Percentiles rank a stretch among this genome's conserved stretches.
Conservation (phyloP, 139 green algal genomes). For the Chlorella vulgaris region DNA sequence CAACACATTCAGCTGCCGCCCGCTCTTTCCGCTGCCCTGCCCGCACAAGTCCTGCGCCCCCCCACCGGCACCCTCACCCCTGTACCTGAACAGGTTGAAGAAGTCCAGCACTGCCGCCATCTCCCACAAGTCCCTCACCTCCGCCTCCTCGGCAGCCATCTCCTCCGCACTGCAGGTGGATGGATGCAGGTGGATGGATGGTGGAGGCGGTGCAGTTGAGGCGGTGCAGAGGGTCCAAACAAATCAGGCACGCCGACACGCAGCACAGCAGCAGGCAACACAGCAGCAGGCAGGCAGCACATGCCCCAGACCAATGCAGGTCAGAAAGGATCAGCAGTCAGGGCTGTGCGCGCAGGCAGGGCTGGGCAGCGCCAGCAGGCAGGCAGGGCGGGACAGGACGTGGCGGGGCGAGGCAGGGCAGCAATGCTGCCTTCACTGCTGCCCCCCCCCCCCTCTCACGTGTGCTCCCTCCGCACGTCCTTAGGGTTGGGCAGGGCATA, state of each 20-base stretch:
- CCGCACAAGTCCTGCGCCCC: background rate
- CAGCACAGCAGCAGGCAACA: background rate
- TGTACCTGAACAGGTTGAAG: constrained; percentile 39
- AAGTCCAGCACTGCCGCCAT: constrained; percentile 54
- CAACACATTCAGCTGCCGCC: background rate
- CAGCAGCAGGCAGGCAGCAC: background rate
- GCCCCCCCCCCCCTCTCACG: background rate
- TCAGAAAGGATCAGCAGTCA: too few relatives aligned
- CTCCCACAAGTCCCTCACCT: constrained; percentile 47
- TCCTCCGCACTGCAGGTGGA: constrained; percentile 8
- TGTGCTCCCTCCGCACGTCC: constrained; percentile 18
- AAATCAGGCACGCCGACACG: too few relatives aligned
- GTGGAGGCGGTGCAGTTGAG: background rate
- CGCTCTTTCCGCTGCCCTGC: background rate
- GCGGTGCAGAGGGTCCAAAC: too few relatives aligned
- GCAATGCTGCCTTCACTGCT: too few relatives aligned
- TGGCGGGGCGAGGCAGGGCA: too few relatives aligned
- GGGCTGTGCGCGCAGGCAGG: too few relatives aligned
- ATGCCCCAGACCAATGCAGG: background rate
- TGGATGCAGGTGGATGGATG: background rate
- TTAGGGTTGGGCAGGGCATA: constrained; percentile 32
- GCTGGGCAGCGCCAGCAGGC: too few relatives aligned
- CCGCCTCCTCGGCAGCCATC: constrained; percentile 14
- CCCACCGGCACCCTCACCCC: background rate
- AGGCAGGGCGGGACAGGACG: too few relatives aligned